Base-by-base conservation (phyloP, 352 stramenopile species). In the Paralagenidium karlingii region DNA sequence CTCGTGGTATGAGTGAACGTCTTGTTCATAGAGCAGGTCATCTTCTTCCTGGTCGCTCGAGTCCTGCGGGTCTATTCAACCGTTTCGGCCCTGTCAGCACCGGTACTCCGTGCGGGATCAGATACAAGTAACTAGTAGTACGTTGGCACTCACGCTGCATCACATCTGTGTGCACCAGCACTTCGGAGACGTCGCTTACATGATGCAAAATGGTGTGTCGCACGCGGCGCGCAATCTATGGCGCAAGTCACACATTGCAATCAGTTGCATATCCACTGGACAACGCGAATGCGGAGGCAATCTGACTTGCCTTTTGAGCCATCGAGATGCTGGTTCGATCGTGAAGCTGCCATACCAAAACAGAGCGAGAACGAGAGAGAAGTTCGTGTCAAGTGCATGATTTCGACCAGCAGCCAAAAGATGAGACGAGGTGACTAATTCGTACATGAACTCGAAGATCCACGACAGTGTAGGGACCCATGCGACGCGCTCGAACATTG, bases 401-500 rank as follows among this genome's bases (percentile, higher is more conserved):
- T 3, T 20, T 36, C 12, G 8, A 42, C n/a, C 7, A 18, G 2
- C 37, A 36, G 19, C 25, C 26, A 2, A n/a, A n/a, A 16, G 28
- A 33, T 22, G 33, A 13, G 18, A 59, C 21, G 22, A 43, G 18
- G 13, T 41, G 34, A 18, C 25, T 24, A 31, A 34, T 34, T 68
- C 74, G 43, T 58, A 90, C 77, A 49, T 94, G 75, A 36, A 90
- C 63, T 9, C 77, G 75, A 27, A 94, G 47, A 34, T 94, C 80
- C 12, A 94, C 80, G 3, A 91, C 47, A 2, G 77, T 88, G 48
- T 91, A 94, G 10, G 77, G 76, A 5, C 80, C 80, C 80, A 94
- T 94, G 34, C 77, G 68, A 16, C 80, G 69, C 12, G 80, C 80
- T 0, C 80, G 73, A 22, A 94, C 70, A 58, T 88, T 68, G 18